Evolutionary conservation across 2,329 filamentous ascomycete species (phyloP).

Genomic region (Cephalotrichum gorgonifer): DNA sequence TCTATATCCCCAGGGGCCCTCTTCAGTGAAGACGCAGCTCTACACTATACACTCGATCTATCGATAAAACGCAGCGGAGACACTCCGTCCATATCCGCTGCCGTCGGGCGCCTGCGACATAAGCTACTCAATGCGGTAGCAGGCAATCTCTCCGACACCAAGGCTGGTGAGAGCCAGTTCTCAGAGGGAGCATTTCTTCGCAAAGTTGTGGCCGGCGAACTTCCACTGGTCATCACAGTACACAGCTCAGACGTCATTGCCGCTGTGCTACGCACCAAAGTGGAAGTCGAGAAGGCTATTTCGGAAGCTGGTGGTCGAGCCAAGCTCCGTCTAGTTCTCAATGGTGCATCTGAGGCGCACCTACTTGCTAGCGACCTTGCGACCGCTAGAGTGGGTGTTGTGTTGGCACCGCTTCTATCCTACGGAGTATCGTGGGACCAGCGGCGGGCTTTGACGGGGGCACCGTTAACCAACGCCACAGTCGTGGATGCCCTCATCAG

Average conservation of each 20-base stretch:
- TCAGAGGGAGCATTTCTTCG: slow-evolving; percentile 39
- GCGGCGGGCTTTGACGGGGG: slow-evolving; percentile 50
- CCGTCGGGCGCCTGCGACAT: slow-evolving; percentile 37
- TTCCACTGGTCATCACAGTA: slow-evolving; percentile 46
- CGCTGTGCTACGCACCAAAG: slow-evolving; percentile 47
- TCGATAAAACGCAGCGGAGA: slow-evolving; percentile 29
- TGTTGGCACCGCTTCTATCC: slow-evolving; percentile 48
- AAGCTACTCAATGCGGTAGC: slow-evolving; percentile 43
- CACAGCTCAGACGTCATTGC: slow-evolving; percentile 58
- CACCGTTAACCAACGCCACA: slow-evolving; percentile 56
- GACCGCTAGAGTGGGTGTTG: slow-evolving; percentile 43
- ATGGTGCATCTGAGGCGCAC: slow-evolving; percentile 54
- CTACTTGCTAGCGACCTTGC: slow-evolving; percentile 49
- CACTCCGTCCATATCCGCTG: slow-evolving; percentile 41
- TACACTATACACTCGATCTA: slow-evolving; percentile 47
- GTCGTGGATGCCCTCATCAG: slow-evolving; percentile 44
- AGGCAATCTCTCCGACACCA: slow-evolving; percentile 15
- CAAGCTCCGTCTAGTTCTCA: slow-evolving; percentile 40
- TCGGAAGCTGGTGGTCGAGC: not conserved
- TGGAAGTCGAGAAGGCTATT: slow-evolving; percentile 33
- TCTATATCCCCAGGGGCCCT: slow-evolving; percentile 36
- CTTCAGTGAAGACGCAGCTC: slow-evolving; percentile 40
- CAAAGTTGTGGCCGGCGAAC: slow-evolving; percentile 40
- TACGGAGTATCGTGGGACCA: slow-evolving; percentile 49
- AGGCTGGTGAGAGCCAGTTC: slow-evolving; percentile 26